These are phyloP conservation scores for Tetraselmis striata DNA, from an alignment of 139 green algal genomes.

Conservation along the genomic window DNA sequence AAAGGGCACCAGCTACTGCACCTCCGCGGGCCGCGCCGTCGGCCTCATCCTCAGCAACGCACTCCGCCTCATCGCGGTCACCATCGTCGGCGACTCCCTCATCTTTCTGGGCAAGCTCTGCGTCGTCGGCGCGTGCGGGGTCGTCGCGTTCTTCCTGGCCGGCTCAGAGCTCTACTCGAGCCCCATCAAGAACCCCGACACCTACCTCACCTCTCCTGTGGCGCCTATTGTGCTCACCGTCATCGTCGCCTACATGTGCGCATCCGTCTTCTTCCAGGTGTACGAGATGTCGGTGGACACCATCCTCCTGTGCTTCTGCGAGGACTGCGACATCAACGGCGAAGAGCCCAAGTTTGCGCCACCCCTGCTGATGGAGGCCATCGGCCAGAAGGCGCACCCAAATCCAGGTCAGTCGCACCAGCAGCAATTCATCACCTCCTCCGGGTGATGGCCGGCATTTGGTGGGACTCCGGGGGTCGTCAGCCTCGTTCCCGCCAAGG, in stretches of 20 bases:
- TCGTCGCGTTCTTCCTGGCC: slow-evolving; percentile 2
- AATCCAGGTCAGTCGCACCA: no score
- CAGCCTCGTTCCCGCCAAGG: background rate
- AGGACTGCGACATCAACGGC: slow-evolving; percentile 31
- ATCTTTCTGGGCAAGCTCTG: slow-evolving; percentile 76
- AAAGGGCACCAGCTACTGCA: slow-evolving; percentile 35
- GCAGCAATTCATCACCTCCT: no score
- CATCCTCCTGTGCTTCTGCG: slow-evolving; percentile 34
- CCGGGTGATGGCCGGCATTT: no score
- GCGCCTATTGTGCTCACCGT: background rate
- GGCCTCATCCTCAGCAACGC: slow-evolving; percentile 62
- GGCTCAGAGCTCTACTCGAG: background rate
- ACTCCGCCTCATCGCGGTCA: slow-evolving; percentile 63
- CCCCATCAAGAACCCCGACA: background rate
- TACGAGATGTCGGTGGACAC: slow-evolving; percentile 39
- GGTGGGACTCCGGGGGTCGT: background rate
- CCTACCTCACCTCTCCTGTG: slow-evolving; percentile 1
- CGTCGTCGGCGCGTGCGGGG: slow-evolving; percentile 27
- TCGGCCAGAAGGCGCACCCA: background rate
- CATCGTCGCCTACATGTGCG: slow-evolving; percentile 3
- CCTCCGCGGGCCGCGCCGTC: slow-evolving; percentile 32
- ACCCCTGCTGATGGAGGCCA: slow-evolving; percentile 8
- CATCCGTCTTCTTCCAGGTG: slow-evolving; percentile 27
- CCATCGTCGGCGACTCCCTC: slow-evolving; percentile 59
- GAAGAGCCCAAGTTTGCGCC: slow-evolving; percentile 23